A percentile compares a stretch with the other conserved stretches of the same genome.
These are phyloP conservation scores for Monosporascus ibericus DNA, from an alignment of 2,329 filamentous ascomycete species.

Conservation along the genomic window DNA sequence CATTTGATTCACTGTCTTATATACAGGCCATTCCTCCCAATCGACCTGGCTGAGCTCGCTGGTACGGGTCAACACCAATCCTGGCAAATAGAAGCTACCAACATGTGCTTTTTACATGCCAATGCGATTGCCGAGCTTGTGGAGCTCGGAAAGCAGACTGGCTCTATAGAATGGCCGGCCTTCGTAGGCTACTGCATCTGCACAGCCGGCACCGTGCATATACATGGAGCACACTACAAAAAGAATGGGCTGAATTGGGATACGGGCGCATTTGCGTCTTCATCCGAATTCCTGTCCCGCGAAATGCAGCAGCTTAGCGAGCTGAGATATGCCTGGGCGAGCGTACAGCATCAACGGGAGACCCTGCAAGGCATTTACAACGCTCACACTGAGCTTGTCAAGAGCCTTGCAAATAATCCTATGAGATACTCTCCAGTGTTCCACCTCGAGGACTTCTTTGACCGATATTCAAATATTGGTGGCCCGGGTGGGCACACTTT, in stretches of 20 bases:
- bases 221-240: slow-evolving; percentile 78
- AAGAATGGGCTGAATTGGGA: slow-evolving; percentile 40
- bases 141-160: slow-evolving; percentile 68
- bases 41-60: slow-evolving; percentile 74
- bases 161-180: slow-evolving; percentile 75
- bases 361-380: slow-evolving; percentile 71
- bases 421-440: slow-evolving; percentile 74
- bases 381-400: slow-evolving; percentile 76
- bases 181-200: slow-evolving; percentile 84
- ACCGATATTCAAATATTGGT: slow-evolving; percentile 61
- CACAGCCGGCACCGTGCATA: slow-evolving; percentile 81
- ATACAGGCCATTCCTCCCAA: slow-evolving; percentile 79
- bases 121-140: slow-evolving; percentile 82
- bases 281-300: slow-evolving; percentile 64
- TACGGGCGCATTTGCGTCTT: slow-evolving; percentile 57
- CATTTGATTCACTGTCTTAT: slow-evolving; percentile 82
- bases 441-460: slow-evolving; percentile 82
- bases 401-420: slow-evolving; percentile 59
- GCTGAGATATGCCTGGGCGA: slow-evolving; percentile 68
- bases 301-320: slow-evolving; percentile 78
- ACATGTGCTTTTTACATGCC: slow-evolving; percentile 78
- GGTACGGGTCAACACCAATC: slow-evolving; percentile 80
- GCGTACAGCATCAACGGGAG: slow-evolving; percentile 73
- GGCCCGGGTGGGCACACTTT: slow-evolving; percentile 53
- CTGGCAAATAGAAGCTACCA: slow-evolving; percentile 89